phyloP scores from a whole-genome alignment of 306 rosid species.

The Dicorynia guianensis region DNA sequence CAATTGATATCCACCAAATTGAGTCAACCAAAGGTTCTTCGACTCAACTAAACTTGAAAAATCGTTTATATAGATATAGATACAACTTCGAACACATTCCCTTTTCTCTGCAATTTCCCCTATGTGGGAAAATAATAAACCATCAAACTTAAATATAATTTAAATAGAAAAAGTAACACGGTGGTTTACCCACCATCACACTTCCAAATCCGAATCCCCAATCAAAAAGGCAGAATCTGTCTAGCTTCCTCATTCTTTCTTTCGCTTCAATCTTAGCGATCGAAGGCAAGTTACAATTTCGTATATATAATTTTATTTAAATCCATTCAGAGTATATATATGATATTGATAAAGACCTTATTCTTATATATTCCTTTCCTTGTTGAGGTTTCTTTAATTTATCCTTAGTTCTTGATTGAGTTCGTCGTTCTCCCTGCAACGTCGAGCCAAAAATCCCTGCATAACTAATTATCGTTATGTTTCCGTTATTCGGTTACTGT shows the following conservation, averaged over 20 bases:
- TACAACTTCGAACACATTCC: slow-evolving; percentile 2
- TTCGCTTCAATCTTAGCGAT: slow-evolving; percentile 41
- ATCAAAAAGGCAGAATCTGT: slow-evolving; percentile 69
- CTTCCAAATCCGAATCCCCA: slow-evolving; percentile 60
- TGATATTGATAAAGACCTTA: background rate
- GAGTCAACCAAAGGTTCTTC: slow-evolving; percentile 51
- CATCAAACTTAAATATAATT: slow-evolving; percentile 25
- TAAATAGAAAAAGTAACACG: slow-evolving; percentile 24
- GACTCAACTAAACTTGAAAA: slow-evolving; percentile 45
- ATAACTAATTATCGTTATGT: slow-evolving; percentile 57
- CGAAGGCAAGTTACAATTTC: slow-evolving; percentile 36
- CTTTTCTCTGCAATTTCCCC: slow-evolving; percentile 33
- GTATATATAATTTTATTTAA: background rate
- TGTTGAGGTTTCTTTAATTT: slow-evolving; percentile 7
- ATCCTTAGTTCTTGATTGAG: background rate
- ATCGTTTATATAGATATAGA: background rate
- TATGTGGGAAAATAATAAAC: background rate
- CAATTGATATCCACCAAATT: slow-evolving; percentile 37
- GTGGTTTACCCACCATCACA: slow-evolving; percentile 67
- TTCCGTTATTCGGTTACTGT: slow-evolving; percentile 51
- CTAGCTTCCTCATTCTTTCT: slow-evolving; percentile 50
- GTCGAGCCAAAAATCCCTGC: slow-evolving; percentile 28
- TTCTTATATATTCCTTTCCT: slow-evolving; percentile 11
- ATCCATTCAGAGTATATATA: slow-evolving; percentile 12
- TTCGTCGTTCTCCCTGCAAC: slow-evolving; percentile 4